Conservation (phyloP, 805 yeast species). For the Myxozyma lipomycoides region DNA sequence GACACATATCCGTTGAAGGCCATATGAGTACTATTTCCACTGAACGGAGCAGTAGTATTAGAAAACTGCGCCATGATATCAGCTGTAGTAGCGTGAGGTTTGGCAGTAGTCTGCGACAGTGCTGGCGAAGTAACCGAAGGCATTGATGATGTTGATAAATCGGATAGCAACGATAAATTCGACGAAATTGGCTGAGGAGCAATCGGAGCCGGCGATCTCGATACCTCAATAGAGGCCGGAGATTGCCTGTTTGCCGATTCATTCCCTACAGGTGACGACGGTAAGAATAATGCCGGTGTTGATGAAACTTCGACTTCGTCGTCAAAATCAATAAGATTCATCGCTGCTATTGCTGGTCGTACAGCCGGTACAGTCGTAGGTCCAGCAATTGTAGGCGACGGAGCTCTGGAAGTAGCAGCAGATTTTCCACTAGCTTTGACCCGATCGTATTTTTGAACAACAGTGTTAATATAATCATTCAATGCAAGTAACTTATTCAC, state of each 20-base stretch:
- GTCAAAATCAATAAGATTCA: conserved; percentile 65
- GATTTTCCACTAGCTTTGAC: conserved; percentile 41
- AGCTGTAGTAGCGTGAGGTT: not conserved
- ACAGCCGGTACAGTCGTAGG: not conserved
- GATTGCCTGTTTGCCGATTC: not conserved
- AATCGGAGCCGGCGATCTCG: conserved; percentile 2
- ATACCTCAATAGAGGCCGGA: conserved; percentile 4
- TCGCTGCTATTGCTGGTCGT: conserved; percentile 34
- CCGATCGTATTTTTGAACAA: conserved; percentile 61
- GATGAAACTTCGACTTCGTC: conserved; percentile 41
- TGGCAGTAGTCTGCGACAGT: not conserved
- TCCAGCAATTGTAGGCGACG: conserved; percentile 4
- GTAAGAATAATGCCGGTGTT: conserved; percentile 12
- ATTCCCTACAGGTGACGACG: conserved; percentile 10
- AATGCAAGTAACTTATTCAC: conserved; percentile 62
- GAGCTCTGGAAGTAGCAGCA: conserved; percentile 42
- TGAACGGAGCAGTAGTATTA: not conserved
- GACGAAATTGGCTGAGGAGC: not conserved
- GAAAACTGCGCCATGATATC: conserved; percentile 7
- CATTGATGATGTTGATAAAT: not conserved
- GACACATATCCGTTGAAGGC: not conserved
- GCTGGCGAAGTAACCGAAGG: not conserved
- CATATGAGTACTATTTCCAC: not conserved
- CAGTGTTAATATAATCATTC: conserved; percentile 69
- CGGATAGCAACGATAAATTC: not conserved